Base-by-base conservation (phyloP, 192 early-diverging fungal genomes). In the Coemansia brasiliensis region DNA sequence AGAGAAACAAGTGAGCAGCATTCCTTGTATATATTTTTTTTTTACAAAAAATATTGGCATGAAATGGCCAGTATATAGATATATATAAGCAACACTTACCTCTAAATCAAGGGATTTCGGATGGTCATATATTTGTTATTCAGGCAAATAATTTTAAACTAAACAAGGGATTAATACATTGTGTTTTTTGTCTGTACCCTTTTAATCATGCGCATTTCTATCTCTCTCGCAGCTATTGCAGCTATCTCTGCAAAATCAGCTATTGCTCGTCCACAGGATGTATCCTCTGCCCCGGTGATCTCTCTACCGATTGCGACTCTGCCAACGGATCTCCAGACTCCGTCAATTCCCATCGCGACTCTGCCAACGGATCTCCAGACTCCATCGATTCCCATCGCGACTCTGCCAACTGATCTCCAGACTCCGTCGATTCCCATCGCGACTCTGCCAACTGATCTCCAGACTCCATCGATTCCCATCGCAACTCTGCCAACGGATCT, bases 181-280 rank as follows among this genome's bases (percentile, higher is more conserved):
- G 20, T 55, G 21, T 17, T 21, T 12, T 3, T 58, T 18, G 5
- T 53, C 37, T 35, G 13, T 25, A 29, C 15, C 32, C 39, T 27
- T 27, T 44, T 45, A 53, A 66, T 27, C 25, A 72, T 72, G 70
- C 70, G 70, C 41, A 40, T 41, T 41, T 38, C 55, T 27, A 56
- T 65, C 38, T 67, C 72, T 21, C 39, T 74, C 55, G 65, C 64
- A 3, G 25, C 67, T 43, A 9, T 74, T 52, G 72, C 61, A 16
- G 72, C 61, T 15, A 46, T 74, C 41, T 60, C 72, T 7, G 72
- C 60, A 39, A 65, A 67, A 40, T 35, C 54, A 7, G 72, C 57
- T 38, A 24, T 74, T 46, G 72, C 43, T 9, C 43, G 27, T 29
- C 27, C 27, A 6, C 27, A 29, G 27, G 6, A 29, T 49, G 6